Evolutionary conservation across 495 filamentous ascomycete genomes (phyloP).

Genomic region (Polyplosphaeria fusca): DNA sequence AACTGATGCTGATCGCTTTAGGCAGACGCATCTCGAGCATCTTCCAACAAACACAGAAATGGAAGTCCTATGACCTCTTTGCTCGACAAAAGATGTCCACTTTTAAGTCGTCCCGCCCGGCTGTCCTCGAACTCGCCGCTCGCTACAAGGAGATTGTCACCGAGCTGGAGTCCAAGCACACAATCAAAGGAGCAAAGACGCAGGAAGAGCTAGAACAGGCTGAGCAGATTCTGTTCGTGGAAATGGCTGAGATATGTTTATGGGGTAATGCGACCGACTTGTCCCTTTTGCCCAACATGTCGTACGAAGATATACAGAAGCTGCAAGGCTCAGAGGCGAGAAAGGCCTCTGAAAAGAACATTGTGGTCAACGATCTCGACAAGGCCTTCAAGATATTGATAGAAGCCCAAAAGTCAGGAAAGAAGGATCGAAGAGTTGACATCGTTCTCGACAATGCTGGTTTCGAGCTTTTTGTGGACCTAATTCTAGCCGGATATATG

Average conservation of each 20-base stretch:
- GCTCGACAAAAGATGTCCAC: constrained; percentile 86
- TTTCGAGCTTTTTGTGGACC: constrained; percentile 92
- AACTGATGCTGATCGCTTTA: constrained; percentile 22
- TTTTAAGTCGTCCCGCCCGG: constrained; percentile 87
- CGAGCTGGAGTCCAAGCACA: constrained; percentile 50
- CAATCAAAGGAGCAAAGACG: constrained; percentile 39
- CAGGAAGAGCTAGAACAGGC: constrained; percentile 60
- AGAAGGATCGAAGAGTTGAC: constrained; percentile 71
- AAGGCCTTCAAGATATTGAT: constrained; percentile 68
- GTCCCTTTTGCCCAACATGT: constrained; percentile 81
- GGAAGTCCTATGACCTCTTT: constrained; percentile 93
- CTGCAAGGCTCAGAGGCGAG: constrained; percentile 84
- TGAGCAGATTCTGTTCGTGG: constrained; percentile 74
- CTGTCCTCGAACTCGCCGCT: constrained; percentile 81
- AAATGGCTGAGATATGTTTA: constrained; percentile 95
- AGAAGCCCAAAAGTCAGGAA: constrained; percentile 50
- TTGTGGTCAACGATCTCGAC: constrained; percentile 77
- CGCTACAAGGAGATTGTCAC: constrained; percentile 65
- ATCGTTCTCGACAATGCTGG: constrained; percentile 95
- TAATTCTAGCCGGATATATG: constrained; percentile 86
- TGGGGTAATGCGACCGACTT: constrained; percentile 98
- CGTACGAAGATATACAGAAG: constrained; percentile 95
- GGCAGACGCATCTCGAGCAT: constrained; percentile 69
- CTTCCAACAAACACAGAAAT: constrained; percentile 74
- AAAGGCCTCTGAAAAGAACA: constrained; percentile 80